Percentiles rank a stretch among this genome's conserved stretches.
These are phyloP conservation scores for Diutina sp. DNA, from an alignment of 1,139 yeast species.

Conservation along the genomic window DNA sequence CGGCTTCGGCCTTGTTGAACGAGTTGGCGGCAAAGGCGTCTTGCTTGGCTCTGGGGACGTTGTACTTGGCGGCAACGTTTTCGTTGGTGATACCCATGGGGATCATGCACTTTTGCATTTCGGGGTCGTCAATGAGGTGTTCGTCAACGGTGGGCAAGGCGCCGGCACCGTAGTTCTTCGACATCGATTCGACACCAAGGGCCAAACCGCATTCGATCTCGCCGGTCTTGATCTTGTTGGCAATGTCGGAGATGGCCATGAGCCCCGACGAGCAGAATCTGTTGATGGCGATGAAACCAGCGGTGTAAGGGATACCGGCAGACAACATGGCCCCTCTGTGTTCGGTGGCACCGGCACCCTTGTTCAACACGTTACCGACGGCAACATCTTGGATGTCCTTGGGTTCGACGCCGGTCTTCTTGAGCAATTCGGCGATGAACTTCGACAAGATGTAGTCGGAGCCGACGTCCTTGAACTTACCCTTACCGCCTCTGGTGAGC, in stretches of 20 bases:
- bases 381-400: conserved; percentile 66
- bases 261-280: conserved; percentile 93
- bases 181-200: conserved; percentile 89
- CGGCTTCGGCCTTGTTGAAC: conserved; percentile 70
- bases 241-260: conserved; percentile 81
- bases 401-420: conserved; percentile 51
- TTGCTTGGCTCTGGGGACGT: conserved; percentile 57
- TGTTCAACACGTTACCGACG: conserved; percentile 79
- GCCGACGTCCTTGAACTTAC: conserved; percentile 63
- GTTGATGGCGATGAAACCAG: conserved; percentile 74
- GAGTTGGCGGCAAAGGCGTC: conserved; percentile 82
- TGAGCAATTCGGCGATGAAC: conserved; percentile 50
- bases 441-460: conserved; percentile 61
- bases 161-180: conserved; percentile 64
- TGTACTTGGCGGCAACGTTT: conserved; percentile 54
- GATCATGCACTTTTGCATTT: conserved; percentile 50
- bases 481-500: conserved; percentile 74
- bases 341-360: conserved; percentile 87
- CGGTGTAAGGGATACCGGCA: conserved; percentile 37
- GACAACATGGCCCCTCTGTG: conserved; percentile 65
- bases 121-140: conserved; percentile 7
- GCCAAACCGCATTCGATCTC: conserved; percentile 89
- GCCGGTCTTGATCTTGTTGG: conserved; percentile 75
- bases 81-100: conserved; percentile 93
- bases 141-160: conserved; percentile 17